Evolutionary conservation across 805 yeast genomes (phyloP).

Genomic region (Vanderwaltozyma polyspora): DNA sequence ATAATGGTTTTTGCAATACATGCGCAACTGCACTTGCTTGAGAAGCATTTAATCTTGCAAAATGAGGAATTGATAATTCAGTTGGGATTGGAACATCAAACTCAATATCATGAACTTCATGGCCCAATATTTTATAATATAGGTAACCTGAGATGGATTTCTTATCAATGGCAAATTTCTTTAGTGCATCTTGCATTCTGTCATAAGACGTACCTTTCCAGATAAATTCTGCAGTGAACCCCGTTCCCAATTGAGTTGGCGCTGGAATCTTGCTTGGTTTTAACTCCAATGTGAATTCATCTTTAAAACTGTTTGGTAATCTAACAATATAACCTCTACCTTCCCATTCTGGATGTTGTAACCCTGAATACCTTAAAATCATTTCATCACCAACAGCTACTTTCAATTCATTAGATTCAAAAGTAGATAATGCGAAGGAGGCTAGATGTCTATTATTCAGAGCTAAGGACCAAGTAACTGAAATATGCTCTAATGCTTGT

Average conservation of each 20-base stretch:
- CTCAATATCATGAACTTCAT: conserved; percentile 53
- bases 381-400: conserved; percentile 82
- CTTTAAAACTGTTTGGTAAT: conserved; percentile 55
- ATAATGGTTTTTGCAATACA: conserved; percentile 60
- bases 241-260: conserved; percentile 48
- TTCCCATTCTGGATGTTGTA: conserved; percentile 54
- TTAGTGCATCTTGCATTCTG: conserved; percentile 75
- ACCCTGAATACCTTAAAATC: conserved; percentile 51
- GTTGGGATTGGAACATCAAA: conserved; percentile 54
- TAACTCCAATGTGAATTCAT: conserved; percentile 64
- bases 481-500: conserved; percentile 61
- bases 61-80: conserved; percentile 50
- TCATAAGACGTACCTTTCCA: conserved; percentile 82
- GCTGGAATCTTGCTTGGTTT: conserved; percentile 30
- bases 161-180: conserved; percentile 55
- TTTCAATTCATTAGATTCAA: conserved; percentile 52
- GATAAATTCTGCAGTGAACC: conserved; percentile 74
- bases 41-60: conserved; percentile 62
- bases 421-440: conserved; percentile 54
- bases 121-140: conserved; percentile 72
- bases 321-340: conserved; percentile 60
- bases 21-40: conserved; percentile 67
- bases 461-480: conserved; percentile 64
- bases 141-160: conserved; percentile 62
- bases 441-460: conserved; percentile 56